Evolutionary conservation across 768 basidiomycete genomes (phyloP), one percentile per base, ranked within the genome.

Genomic region (Antrodiella citrinella): DNA sequence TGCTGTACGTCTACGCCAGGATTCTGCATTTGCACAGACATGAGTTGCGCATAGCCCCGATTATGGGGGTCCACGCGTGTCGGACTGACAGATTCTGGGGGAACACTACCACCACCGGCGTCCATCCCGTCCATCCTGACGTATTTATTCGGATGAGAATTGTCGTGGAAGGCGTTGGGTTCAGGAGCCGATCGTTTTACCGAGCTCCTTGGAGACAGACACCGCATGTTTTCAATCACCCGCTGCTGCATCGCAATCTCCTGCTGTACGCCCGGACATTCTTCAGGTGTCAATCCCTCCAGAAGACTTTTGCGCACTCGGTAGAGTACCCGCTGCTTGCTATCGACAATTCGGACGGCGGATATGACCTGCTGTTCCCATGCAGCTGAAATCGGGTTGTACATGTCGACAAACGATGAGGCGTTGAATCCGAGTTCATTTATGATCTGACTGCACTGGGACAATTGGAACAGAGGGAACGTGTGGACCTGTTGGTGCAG

Each of bases 361-460:
- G 69, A 69, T 51, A 81, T 73, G 35, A 74, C 69, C 57, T 84
- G 82, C 52, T 84, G 83, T 47, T 84, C 82, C 84, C 84, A 86
- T 48, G 81, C 75, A 0, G 74, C 68, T 0, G 79, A 72, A 1
- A 59, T 52, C 5, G 73, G 68, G 50, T 80, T 75, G 60, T 74
- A 86, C 2, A 78, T 71, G 54, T 86, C 84, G 41, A 86, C 67
- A 58, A 78, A 85, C 2, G 81, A 76, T 11, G 65, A 62, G 1
- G 70, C 48, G 0, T 69, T 68, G 13, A 86, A 68, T 5, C 75
- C 76, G 19, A 86, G 72, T 55, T 82, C 80, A 11, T 68, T 61
- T 3, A 80, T 70, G 50, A 86, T 68, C 5, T 74, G 65, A 5
- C 70, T 63, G 54, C 82, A 71, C 21, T 73, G 69, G 3, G 76